Base-by-base conservation (phyloP, 345 rosid genomes). In the Geranium rotundifolium region DNA sequence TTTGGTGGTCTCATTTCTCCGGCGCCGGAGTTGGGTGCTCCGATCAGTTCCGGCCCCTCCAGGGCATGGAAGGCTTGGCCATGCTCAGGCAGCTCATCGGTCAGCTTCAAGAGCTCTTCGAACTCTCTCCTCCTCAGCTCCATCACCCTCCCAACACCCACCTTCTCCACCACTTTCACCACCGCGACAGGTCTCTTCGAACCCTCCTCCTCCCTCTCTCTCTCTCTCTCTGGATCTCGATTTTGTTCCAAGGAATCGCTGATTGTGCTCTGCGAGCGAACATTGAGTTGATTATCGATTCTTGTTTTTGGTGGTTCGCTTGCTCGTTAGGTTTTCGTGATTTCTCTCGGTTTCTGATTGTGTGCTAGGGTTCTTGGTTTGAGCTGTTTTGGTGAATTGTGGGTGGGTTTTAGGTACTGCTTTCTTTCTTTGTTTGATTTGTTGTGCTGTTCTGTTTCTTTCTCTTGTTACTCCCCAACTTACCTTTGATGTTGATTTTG, bases 11-110 rank as follows among this genome's bases (percentile, higher is more conserved):
- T 46, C 52, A 12, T 46, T 30, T 13, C 13, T 17, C 57, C 57
- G 27, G n/a, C 27, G 72, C 62, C 49, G 50, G 20, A 5, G 20
- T 7, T 9, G 20, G 57, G 19, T 5, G 57, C 57, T 55, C 19
- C 20, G 8, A 6, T 17, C 14, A 55, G 57, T 55, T 4, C 19
- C 9, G 57, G 57, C 20, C 20, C 20, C 57, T 55, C 57, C 49
- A 81, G 80, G 85, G 86, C 80, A 91, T 91, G 98, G 95, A 85
- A 85, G 95, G 76, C 77, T 82, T 89, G 79, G 85, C 88, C 91
- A 81, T 89, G 98, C 93, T 92, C 63, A 83, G 96, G 83, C 98
- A 89, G 70, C 83, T 92, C 64, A 85, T 92, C 80, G 91, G 80
- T 77, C 96, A 84, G 96, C 93, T 92, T 85, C 89, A 84, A 66